These are phyloP conservation scores for Mycena belliarum DNA, from an alignment of 768 basidiomycete genomes.

Conservation along the genomic window DNA sequence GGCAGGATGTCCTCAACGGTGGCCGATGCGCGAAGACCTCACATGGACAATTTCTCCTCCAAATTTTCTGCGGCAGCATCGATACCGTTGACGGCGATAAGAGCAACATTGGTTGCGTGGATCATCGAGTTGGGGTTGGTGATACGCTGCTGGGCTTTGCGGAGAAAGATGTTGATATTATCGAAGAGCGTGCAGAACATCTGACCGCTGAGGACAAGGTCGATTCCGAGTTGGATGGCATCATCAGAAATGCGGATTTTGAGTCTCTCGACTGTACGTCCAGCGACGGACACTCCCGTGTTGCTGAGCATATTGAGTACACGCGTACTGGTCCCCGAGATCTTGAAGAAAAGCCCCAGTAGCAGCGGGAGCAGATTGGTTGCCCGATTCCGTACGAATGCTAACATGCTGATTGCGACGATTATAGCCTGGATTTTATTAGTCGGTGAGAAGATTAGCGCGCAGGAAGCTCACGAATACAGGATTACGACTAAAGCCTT, in stretches of 20 bases:
- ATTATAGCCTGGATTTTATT: slow-evolving; percentile 10
- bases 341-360: slow-evolving; percentile 31
- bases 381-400: slow-evolving; percentile 28
- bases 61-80: slow-evolving; percentile 16
- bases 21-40: slow-evolving; percentile 20
- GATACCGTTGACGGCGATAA: slow-evolving; percentile 14
- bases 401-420: slow-evolving; percentile 24
- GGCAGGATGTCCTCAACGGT: slow-evolving; percentile 23
- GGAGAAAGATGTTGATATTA: slow-evolving; percentile 35
- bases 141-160: slow-evolving; percentile 31
- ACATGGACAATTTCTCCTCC: slow-evolving; percentile 4
- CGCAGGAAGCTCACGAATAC: slow-evolving; percentile 17
- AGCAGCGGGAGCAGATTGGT: slow-evolving; percentile 30
- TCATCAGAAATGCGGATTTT: slow-evolving; percentile 28
- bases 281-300: slow-evolving; percentile 28
- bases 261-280: slow-evolving; percentile 27
- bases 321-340: slow-evolving; percentile 29
- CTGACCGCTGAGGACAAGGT: slow-evolving; percentile 23
- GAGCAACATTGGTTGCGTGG: slow-evolving; percentile 27
- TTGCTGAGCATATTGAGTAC: slow-evolving; percentile 30
- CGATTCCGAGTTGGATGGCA: slow-evolving; percentile 22
- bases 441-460: neutral
- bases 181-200: slow-evolving; percentile 28
- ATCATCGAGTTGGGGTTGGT: slow-evolving; percentile 32
- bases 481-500: slow-evolving; percentile 26